Conservation (phyloP, 208 protist genomes). For the Leishmania major region DNA sequence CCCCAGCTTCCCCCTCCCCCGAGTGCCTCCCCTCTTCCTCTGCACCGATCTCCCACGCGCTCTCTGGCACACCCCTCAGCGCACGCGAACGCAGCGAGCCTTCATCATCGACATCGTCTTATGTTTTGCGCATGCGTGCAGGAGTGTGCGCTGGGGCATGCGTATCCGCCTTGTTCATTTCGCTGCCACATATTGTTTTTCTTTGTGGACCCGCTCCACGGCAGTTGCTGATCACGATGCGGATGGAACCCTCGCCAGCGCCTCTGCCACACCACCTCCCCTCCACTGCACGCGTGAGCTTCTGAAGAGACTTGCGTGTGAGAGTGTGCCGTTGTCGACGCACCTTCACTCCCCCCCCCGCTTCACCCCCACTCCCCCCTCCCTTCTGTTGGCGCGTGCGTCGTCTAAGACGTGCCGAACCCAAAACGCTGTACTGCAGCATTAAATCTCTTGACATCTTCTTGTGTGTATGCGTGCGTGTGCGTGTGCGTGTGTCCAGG, state of each 20-base stretch:
- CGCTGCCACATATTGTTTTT: no score
- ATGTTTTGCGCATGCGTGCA: no score
- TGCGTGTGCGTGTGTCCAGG: neutral
- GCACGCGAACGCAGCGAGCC: slow-evolving; percentile 7
- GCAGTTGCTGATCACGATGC: no score
- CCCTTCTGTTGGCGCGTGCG: neutral
- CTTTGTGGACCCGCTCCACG: no score
- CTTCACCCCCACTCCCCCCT: no score
- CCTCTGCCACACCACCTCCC: neutral
- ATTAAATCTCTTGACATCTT: neutral
- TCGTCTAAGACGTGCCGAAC: neutral
- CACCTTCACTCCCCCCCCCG: neutral
- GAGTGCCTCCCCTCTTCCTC: no score
- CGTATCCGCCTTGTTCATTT: neutral
- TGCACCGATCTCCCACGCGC: no score
- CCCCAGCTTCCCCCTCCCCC: no score
- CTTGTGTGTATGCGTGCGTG: neutral
- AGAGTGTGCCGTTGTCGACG: neutral
- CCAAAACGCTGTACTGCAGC: no score
- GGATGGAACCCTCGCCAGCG: neutral
- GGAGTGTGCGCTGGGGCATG: no score
- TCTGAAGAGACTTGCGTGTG: neutral
- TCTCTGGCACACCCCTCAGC: neutral
- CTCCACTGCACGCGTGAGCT: no score
- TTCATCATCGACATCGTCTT: neutral